Conservation (phyloP, 202 grass and related monocot species). For the Eragrostis tef region DNA sequence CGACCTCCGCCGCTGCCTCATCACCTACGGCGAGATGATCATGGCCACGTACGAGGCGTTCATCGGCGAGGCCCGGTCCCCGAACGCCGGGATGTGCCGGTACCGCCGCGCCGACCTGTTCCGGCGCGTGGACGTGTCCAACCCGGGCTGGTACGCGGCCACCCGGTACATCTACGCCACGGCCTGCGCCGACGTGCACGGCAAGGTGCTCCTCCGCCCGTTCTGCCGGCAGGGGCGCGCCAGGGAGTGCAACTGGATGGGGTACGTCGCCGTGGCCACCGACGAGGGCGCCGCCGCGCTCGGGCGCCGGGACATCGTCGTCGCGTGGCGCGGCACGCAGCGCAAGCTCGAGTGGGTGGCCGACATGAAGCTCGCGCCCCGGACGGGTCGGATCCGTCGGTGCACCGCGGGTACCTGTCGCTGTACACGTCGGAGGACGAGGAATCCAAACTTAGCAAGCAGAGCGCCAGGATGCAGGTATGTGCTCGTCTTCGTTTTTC, state of each 20-base stretch:
- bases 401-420: conserved; percentile 66
- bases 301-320: conserved; percentile 63
- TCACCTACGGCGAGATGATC: conserved; percentile 75
- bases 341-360: conserved; percentile 70
- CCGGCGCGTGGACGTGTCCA: conserved; percentile 58
- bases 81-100: conserved; percentile 72
- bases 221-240: conserved; percentile 42
- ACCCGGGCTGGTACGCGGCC: conserved; percentile 51
- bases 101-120: conserved; percentile 65
- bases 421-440: conserved; percentile 66
- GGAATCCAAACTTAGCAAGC: conserved; percentile 56
- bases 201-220: conserved; percentile 54
- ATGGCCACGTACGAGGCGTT: conserved; percentile 70
- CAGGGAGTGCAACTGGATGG: conserved; percentile 70
- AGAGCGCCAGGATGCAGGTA: conserved; percentile 68
- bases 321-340: conserved; percentile 78
- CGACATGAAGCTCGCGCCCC: conserved; percentile 61
- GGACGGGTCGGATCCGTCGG: conserved; percentile 53
- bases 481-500: neutral
- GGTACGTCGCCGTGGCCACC: conserved; percentile 66
- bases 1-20: conserved; percentile 65
- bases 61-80: conserved; percentile 64
- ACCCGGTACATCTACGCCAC: conserved; percentile 67
- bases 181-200: conserved; percentile 53
- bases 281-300: conserved; percentile 55